Base-by-base conservation (phyloP, 305 asterid genomes). In the Euphrasia arctica region DNA sequence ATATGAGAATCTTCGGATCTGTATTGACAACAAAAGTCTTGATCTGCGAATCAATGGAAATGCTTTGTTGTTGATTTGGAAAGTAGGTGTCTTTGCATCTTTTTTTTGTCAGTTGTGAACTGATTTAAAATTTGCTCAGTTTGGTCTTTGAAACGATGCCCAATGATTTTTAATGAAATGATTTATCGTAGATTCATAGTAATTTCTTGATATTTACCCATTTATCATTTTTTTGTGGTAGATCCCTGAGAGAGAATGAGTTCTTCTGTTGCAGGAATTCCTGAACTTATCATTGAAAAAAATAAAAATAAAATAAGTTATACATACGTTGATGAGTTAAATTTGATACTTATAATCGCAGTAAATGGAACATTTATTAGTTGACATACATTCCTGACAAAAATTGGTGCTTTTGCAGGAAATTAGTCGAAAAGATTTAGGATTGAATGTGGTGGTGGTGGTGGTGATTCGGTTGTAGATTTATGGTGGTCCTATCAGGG, bases 391-490 rank as follows among this genome's bases (percentile, higher is more conserved):
- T n/a, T 54, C 60, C 31, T 52, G 67, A 48, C 27, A 14, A 5
- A 5, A 49, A 45, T 14, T 18, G 34, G 62, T 49, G 63, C 36
- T 8, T 25, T 39, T 73, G 78, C 82, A 80, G 82, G 79, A 49
- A 61, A 54, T 55, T 63, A 47, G 64, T 34, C 31, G 70, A 34
- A 65, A 9, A 76, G 14, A 42, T 49, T 67, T 54, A 62, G n/a
- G 60, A 69, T 43, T 76, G 74, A 50, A 80, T 77, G 80, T 64
- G 72, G 74, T 47, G 74, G 75, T n/a, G 51, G 51, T 45, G 51
- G 22, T 18, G 22, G 22, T 18, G 22, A n/a, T 32, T 64, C 43
- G 9, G 3, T 54, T 54, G 59, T 65, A 45, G 43, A 65, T 74
- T 54, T 58, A 28, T 64, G 68, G 65, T 3, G 34, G 34, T 67